Base-by-base conservation (phyloP, 768 basidiomycete genomes). In the Mycena indigotica region DNA sequence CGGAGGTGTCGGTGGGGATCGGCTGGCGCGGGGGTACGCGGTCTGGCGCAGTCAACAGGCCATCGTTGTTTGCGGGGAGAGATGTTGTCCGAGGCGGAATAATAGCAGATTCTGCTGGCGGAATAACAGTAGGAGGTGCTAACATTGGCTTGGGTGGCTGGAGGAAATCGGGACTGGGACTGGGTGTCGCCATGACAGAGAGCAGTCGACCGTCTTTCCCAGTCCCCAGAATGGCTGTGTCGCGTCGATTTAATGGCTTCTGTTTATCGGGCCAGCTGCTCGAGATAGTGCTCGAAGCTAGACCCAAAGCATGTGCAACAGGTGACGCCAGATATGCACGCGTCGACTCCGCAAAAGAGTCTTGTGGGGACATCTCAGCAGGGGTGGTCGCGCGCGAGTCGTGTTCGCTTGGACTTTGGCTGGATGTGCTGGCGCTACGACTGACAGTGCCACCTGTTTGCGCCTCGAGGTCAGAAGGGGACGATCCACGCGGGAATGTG, bases 251-350 rank as follows among this genome's bases (percentile, higher is more conserved):
- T 15, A n/a, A 15, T 10, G 16, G 16, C 16, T 23, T 15, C 10
- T 45, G 10, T 26, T 26, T 5, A 13, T 26, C 24, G 5, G 46
- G 46, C 13, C 46, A 26, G 13, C 28, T 23, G 46, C 46, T 48
- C 24, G 24, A 25, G 24, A 48, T 48, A 26, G 46, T 48, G 46
- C 21, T 48, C 5, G 24, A 24, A 5, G 23, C 23, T 23, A 48
- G 46, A 13, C 46, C 46, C 21, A 48, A n/a, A 28, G 46, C 46
- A 48, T 48, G 46, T 21, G 46, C 46, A n/a, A 48, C 46, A 26
- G 46, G 46, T 26, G 46, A 48, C 6, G 21, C 6, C 12, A 48
- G 46, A n/a, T 48, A 48, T n/a, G 46, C 46, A 6, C 21, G 46
- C 6, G 46, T 48, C 46, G 46, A 48, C 28, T 48, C 46, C 4